A percentile compares a stretch with the other conserved stretches of the same genome.
phyloP scores from a whole-genome alignment of 805 yeast genomes.

The Naumovozyma dairenensis region DNA sequence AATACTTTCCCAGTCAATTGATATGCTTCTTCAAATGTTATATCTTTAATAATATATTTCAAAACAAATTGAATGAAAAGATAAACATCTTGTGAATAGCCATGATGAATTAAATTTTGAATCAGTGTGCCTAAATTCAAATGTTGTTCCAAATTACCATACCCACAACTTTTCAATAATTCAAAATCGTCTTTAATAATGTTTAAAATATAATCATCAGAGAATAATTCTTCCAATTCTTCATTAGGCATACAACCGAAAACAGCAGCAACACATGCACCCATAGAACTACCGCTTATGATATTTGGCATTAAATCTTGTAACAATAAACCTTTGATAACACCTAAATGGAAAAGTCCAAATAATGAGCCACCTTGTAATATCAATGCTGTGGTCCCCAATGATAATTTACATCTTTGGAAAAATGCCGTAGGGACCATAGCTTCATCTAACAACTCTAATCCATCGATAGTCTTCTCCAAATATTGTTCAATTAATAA shows the following conservation, averaged over 20 bases:
- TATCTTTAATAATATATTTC: slow-evolving; percentile 60
- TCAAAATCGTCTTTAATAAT: slow-evolving; percentile 49
- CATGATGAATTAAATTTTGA: slow-evolving; percentile 66
- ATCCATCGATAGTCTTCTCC: slow-evolving; percentile 69
- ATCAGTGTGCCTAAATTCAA: slow-evolving; percentile 49
- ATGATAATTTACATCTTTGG: slow-evolving; percentile 75
- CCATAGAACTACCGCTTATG: slow-evolving; percentile 86
- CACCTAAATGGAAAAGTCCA: slow-evolving; percentile 91
- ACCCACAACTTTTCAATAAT: slow-evolving; percentile 42
- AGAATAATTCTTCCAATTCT: slow-evolving; percentile 43
- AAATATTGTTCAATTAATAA: slow-evolving; percentile 54
- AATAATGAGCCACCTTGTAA: slow-evolving; percentile 93
- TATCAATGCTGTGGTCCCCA: slow-evolving; percentile 84
- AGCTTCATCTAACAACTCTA: slow-evolving; percentile 43
- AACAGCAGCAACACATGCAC: slow-evolving; percentile 84
- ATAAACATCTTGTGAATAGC: slow-evolving; percentile 79
- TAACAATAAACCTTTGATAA: slow-evolving; percentile 69
- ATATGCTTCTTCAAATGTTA: slow-evolving; percentile 92
- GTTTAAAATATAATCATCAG: slow-evolving; percentile 31
- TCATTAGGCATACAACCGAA: slow-evolving; percentile 65
- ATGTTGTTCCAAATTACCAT: slow-evolving; percentile 29
- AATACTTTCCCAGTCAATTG: slow-evolving; percentile 66
- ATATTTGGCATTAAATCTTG: slow-evolving; percentile 74
- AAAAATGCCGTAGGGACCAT: slow-evolving; percentile 62
- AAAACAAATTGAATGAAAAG: slow-evolving; percentile 67